Evolutionary conservation across 768 basidiomycete genomes (phyloP), one percentile per base, ranked within the genome.

Genomic region (Boletus pseudopeckii): DNA sequence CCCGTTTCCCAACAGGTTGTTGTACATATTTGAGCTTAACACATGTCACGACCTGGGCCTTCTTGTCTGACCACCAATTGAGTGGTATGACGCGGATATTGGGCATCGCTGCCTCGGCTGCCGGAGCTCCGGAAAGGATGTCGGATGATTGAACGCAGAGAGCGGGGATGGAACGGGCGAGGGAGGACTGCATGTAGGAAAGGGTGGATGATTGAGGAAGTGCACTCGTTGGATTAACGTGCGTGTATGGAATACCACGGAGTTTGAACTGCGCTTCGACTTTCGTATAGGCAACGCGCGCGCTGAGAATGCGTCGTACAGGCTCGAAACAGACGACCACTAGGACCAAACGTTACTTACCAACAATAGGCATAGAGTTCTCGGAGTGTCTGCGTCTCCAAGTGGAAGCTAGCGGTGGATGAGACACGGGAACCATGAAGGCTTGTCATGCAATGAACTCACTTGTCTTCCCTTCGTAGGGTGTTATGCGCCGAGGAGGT

Each of bases 1-100:
- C 82, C 4, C 75, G 72, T 61, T 87, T 88, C 18, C 90, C 88
- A 61, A 90, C 80, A 0, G 90, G 86, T 60, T 92, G 88, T 63
- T 92, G 90, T 30, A 92, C 90, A 60, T 92, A 91, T 71, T 91
- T 91, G 30, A 96, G 77, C 66, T 92, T 93, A 36, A 95, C 91
- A 58, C 89, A 91, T 0, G 92, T 95, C 20, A 94, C 85, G 14
- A 94, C 90, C 79, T 90, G 58, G 3, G 86, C 86, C 56, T 82
- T 84, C 57, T 83, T 83, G 45, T 87, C 83, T 4, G 86, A 87
- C 93, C 93, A 95, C 93, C 93, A 95, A 57, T 92, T 86, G 15
- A 92, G 75, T 8, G 92, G 89, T 57, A 92, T 87, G 46, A 95
- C 88, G 37, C 87, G 85, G 48, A 95, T 92, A 64, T 91, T 92